These are phyloP conservation scores for Tetradesmus lagerheimii DNA, from an alignment of 139 green algal genomes.

Conservation along the genomic window DNA sequence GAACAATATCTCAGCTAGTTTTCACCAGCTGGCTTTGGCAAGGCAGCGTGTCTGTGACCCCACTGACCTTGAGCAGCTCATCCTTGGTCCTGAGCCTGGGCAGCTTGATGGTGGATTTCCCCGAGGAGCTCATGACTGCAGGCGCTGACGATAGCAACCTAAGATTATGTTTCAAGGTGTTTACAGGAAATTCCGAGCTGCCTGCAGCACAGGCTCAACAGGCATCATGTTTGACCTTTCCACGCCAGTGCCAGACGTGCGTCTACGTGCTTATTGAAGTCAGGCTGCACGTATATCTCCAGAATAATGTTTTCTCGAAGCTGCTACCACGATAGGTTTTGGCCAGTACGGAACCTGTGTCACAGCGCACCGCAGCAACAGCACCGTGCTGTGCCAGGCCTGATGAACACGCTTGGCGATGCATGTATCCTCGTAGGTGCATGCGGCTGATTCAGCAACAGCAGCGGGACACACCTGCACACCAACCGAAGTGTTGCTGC, in stretches of 20 bases:
- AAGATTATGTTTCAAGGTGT: not conserved
- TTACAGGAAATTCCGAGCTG: not conserved
- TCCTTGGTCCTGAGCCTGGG: conserved; percentile 81
- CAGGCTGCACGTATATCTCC: not conserved
- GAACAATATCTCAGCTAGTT: not conserved
- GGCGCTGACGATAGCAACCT: not conserved
- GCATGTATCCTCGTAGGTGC: not conserved
- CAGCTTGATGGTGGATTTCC: conserved; percentile 72
- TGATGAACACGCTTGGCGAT: not conserved
- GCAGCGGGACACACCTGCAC: not conserved
- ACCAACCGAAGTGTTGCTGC: not conserved
- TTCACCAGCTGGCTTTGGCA: not conserved
- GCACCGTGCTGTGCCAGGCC: not conserved
- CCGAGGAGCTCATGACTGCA: conserved; percentile 27
- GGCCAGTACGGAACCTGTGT: not conserved
- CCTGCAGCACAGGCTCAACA: not conserved
- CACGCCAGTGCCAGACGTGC: not conserved
- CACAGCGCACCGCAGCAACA: not conserved
- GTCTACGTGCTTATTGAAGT: not conserved
- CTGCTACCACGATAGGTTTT: not conserved
- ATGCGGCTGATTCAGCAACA: not conserved
- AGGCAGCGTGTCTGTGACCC: not conserved
- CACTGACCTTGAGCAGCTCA: conserved; percentile 79
- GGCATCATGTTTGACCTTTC: not conserved
- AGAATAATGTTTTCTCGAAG: not conserved